Evolutionary conservation across 805 yeast genomes (phyloP).

Genomic region (Cyberlindnera lachancei): DNA sequence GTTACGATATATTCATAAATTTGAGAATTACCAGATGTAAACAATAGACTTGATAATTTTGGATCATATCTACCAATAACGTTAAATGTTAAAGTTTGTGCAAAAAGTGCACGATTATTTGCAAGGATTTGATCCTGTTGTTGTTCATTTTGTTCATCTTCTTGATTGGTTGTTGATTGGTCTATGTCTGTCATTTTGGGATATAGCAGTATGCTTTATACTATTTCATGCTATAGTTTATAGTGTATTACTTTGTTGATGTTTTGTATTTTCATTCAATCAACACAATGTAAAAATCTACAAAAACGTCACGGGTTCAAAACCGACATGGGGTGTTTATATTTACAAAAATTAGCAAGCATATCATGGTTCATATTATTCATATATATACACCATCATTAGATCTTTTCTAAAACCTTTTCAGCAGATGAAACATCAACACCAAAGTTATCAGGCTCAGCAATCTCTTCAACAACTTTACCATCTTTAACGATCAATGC

Average conservation of each 20-base stretch:
- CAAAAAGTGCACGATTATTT: conserved; percentile 40
- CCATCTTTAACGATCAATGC: conserved; percentile 75
- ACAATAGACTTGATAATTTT: conserved; percentile 55
- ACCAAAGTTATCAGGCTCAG: conserved; percentile 77
- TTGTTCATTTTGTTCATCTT: neutral
- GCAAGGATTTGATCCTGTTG: conserved; percentile 3
- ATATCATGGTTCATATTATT: neutral
- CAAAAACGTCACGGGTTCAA: no score
- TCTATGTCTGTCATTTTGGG: no score
- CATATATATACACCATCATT: no score
- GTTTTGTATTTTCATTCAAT: no score
- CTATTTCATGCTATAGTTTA: no score
- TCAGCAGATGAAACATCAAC: conserved; percentile 43
- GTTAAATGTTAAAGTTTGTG: conserved; percentile 64
- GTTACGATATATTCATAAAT: conserved; percentile 49
- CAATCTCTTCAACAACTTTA: conserved; percentile 53
- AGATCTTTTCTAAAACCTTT: conserved; percentile 25
- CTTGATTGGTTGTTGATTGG: neutral
- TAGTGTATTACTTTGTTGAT: no score
- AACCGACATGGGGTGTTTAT: no score
- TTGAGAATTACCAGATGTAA: conserved; percentile 65
- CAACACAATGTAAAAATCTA: no score
- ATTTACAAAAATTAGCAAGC: neutral
- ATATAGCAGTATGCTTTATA: no score
- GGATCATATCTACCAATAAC: conserved; percentile 77